Conservation (phyloP, 768 basidiomycete genomes). For the Kwoniella botswanensis region DNA sequence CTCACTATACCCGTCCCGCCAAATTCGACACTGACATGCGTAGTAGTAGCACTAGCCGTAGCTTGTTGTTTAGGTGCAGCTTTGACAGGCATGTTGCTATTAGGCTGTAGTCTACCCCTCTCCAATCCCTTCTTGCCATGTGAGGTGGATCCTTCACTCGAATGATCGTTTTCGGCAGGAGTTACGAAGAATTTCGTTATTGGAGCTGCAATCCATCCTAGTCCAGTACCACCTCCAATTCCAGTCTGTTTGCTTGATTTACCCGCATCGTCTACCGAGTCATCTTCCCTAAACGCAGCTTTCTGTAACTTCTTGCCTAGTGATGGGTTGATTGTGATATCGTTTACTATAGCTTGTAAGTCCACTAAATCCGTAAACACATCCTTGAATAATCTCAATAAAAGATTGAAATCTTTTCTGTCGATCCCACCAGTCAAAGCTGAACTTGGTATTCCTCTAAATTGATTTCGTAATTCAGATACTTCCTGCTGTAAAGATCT, state of each 20-base stretch:
- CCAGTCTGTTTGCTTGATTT: constrained; percentile 45
- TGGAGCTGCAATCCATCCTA: constrained; percentile 78
- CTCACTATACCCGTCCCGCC: constrained; percentile 69
- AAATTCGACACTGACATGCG: constrained; percentile 96
- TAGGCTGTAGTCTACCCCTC: constrained; percentile 40
- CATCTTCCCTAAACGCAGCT: constrained; percentile 61
- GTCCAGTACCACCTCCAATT: constrained; percentile 23
- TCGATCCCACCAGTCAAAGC: constrained; percentile 62
- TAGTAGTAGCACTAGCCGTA: constrained; percentile 82
- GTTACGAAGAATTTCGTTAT: constrained; percentile 77
- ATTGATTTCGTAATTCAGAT: constrained; percentile 70
- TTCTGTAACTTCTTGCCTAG: constrained; percentile 68
- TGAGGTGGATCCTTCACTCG: constrained; percentile 1
- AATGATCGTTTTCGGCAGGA: constrained; percentile 42
- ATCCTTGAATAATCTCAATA: constrained; percentile 86
- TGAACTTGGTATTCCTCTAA: constrained; percentile 75
- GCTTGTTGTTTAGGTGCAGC: constrained; percentile 78
- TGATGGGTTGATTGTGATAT: constrained; percentile 84
- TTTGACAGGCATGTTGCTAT: constrained; percentile 25
- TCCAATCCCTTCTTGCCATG: constrained; percentile 25
- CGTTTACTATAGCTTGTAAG: constrained; percentile 81
- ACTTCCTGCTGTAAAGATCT: constrained; percentile 74
- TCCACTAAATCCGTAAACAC: constrained; percentile 80
- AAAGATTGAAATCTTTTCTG: constrained; percentile 76
- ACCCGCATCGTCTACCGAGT: constrained; percentile 44